Evolutionary conservation across 2,329 filamentous ascomycete genomes (phyloP).

Genomic region (Hypoxylon sp.): DNA sequence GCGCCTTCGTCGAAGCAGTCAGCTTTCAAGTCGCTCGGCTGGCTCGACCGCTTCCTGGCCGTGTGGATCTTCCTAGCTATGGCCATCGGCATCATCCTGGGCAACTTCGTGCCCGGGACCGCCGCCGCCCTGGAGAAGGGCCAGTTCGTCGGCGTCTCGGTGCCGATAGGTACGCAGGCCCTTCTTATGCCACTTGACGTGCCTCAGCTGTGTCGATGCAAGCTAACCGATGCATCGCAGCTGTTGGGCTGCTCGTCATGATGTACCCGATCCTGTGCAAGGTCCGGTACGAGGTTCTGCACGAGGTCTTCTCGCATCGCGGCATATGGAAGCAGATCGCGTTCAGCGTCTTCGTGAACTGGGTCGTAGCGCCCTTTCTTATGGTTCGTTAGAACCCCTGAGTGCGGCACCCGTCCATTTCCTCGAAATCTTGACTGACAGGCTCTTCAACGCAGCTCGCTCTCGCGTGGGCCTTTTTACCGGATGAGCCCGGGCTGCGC

Average conservation of each 20-base stretch:
- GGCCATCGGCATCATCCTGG: slow-evolving; percentile 75
- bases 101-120: slow-evolving; percentile 74
- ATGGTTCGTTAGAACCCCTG: slow-evolving; percentile 65
- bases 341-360: slow-evolving; percentile 81
- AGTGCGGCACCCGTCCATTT: background rate
- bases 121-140: slow-evolving; percentile 72
- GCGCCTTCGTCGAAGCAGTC: slow-evolving; percentile 46
- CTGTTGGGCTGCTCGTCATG: slow-evolving; percentile 84
- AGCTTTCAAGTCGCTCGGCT: slow-evolving; percentile 62
- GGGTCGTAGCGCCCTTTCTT: slow-evolving; percentile 81
- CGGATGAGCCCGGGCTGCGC: slow-evolving; percentile 63
- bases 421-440: background rate
- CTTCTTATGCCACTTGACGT: background rate
- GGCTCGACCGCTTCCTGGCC: slow-evolving; percentile 70
- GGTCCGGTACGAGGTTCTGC: slow-evolving; percentile 78
- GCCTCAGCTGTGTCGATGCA: background rate
- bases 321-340: slow-evolving; percentile 79
- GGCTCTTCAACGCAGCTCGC: slow-evolving; percentile 55
- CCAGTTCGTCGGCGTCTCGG: slow-evolving; percentile 67
- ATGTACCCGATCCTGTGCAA: slow-evolving; percentile 95
- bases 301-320: slow-evolving; percentile 67
- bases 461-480: slow-evolving; percentile 73
- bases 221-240: slow-evolving; percentile 50
- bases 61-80: slow-evolving; percentile 83
- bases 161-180: slow-evolving; percentile 39